Evolutionary conservation across 1,284 basidiomycete species (phyloP), one percentile per base, ranked within the genome.

Genomic region (Porodaedalea pini): DNA sequence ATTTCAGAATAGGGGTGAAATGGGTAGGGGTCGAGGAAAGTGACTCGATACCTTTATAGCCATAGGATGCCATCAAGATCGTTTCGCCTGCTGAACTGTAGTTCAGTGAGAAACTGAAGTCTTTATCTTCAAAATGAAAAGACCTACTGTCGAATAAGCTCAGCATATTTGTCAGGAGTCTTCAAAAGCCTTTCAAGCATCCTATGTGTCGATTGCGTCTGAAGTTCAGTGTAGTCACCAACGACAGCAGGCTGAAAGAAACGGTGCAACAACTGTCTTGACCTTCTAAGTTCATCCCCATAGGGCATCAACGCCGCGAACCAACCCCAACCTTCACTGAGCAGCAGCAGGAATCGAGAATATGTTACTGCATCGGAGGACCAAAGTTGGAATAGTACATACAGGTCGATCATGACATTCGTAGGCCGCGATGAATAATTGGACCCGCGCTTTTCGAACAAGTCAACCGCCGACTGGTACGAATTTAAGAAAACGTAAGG

Each of bases 341-440:
- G 19, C n/a, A 39, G 15, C 17, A n/a, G 2, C 3, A 15, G 21
- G 15, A 37, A 15, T 25, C 5, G 5, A 4, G 25, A 29, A 13
- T n/a, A 43, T 31, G 1, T 25, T 6, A 21, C 23, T 31, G n/a
- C n/a, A 32, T 6, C 11, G 3, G 29, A 8, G 21, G 4, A 25
- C 13, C 17, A n/a, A 49, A 5, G 36, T n/a, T n/a, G n/a, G n/a
- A n/a, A n/a, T n/a, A n/a, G 10, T 11, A 40, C 51, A 17, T 40
- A 58, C 57, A 87, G 75, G 66, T 88, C 83, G 25, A 62, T 63
- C 66, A 73, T 68, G 4, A 60, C 53, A 45, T 72, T 59, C 31
- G 72, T 69, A 0, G 86, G 85, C n/a, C 86, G 78, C 63, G 85
- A 83, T 4, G 86, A 87, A 68, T 87, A 88, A 52, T 81, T 79